These are phyloP conservation scores for Pezicula rhizophila DNA, from an alignment of 2,329 filamentous ascomycete species.

Conservation along the genomic window DNA sequence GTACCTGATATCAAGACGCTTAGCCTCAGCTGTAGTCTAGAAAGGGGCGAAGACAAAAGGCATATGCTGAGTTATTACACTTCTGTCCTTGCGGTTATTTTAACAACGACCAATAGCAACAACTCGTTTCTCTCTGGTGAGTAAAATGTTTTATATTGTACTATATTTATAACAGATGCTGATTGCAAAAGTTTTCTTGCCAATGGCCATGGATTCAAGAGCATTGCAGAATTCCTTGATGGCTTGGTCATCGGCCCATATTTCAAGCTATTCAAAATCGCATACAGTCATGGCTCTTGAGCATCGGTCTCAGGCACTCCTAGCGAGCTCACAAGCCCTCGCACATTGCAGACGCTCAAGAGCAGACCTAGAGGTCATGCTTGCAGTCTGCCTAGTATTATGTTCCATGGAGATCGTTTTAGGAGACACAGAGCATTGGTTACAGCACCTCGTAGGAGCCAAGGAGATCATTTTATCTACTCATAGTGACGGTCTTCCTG, in stretches of 20 bases:
- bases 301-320: constrained; percentile 1
- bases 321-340: not conserved
- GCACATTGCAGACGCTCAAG: not conserved
- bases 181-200: constrained; percentile 6
- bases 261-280: constrained; percentile 1
- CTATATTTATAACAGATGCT: not conserved
- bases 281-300: constrained; percentile 1
- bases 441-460: constrained; percentile 4
- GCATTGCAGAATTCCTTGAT: constrained; percentile 2
- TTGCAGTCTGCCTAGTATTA: constrained; percentile 5
- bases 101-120: constrained; percentile 3
- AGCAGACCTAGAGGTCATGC: constrained; percentile 1
- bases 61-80: constrained; percentile 7
- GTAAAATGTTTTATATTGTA: not conserved
- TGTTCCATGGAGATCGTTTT: constrained; percentile 5
- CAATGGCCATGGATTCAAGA: constrained; percentile 8
- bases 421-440: constrained; percentile 6
- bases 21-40: not conserved
- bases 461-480: constrained; percentile 1
- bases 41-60: not conserved
- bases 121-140: not conserved
- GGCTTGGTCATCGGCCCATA: constrained; percentile 9
- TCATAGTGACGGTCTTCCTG: not conserved
- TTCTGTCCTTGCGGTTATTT: constrained; percentile 1
- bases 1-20: not conserved